phyloP scores from a whole-genome alignment of 352 stramenopile genomes.

The Pythium volutum region DNA sequence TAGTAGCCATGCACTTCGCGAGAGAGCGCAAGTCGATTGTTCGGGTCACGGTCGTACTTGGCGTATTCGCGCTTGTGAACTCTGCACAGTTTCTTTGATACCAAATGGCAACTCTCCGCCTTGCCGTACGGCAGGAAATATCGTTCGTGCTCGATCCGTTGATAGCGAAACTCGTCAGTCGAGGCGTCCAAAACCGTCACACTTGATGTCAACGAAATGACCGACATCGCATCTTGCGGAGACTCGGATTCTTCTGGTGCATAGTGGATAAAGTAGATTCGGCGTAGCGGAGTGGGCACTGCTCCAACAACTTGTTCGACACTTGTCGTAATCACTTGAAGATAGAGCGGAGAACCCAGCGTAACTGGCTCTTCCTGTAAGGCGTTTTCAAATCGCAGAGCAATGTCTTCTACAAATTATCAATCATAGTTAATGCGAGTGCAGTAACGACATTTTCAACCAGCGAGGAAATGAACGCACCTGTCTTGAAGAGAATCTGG shows the following conservation, averaged over 20 bases:
- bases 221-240: conserved; percentile 14
- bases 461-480: conserved; percentile 10
- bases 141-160: conserved; percentile 23
- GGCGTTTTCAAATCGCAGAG: conserved; percentile 19
- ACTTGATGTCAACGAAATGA: conserved; percentile 7
- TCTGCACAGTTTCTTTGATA: conserved; percentile 2
- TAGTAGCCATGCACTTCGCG: conserved; percentile 1
- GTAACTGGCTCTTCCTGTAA: conserved; percentile 7
- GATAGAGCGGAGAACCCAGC: conserved; percentile 6
- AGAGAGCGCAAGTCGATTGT: conserved; percentile 2
- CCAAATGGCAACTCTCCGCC: conserved; percentile 18
- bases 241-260: conserved; percentile 12
- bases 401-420: conserved; percentile 10
- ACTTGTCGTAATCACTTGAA: conserved; percentile 11
- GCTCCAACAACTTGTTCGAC: conserved; percentile 1
- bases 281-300: not conserved
- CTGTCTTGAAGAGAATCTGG: conserved; percentile 20
- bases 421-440: not conserved
- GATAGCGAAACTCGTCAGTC: conserved; percentile 19
- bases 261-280: conserved; percentile 13
- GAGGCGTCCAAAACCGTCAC: conserved; percentile 13
- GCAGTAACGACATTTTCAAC: not conserved
- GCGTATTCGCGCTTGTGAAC: not conserved
- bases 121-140: conserved; percentile 15
- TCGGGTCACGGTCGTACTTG: not conserved